Evolutionary conservation across 805 yeast genomes (phyloP), one percentile per base, ranked within the genome.

Genomic region (Saturnispora gosingensis): DNA sequence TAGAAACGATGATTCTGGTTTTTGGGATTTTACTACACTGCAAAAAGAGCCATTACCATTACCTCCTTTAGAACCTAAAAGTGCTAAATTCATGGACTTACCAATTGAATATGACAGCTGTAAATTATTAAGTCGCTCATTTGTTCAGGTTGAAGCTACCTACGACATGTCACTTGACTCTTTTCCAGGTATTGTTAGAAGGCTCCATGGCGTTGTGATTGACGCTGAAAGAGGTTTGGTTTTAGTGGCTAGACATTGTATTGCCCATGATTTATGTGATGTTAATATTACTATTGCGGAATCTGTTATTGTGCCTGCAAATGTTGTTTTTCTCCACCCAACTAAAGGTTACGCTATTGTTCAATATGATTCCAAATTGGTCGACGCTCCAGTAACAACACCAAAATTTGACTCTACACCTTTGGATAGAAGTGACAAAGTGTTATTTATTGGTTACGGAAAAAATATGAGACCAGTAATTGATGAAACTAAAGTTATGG

Each of bases 291-390:
- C 90, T 2, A 79, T 90, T 62, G 96, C 97, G 4, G 96, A 90
- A 56, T 84, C 95, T 1, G 78, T 87, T 22, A 80, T 83, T 56
- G 76, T 89, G 13, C 88, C 95, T 0, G 97, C 84, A 1, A 74
- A 80, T 56, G 93, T 89, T 25, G 81, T 81, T 22, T 90, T 88
- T 59, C 70, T 88, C 61, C 97, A 89, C 63, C 97, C 97, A 34
- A 80, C 87, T 36, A 87, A 84, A 59, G 89, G 89, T 58, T 89
- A 85, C 66, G 89, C 95, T 1, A 79, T 89, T 52, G 73, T 90
- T 25, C 79, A 86, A 64, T 90, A 88, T 65, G 95, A 90, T 63
- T 88, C 96, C 8, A 60, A 72, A 4, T 68, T 88, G 48, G 83
- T 90, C 15, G 64, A 76, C 22, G 90, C 95, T 2, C 85, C 84